Base-by-base conservation (phyloP, 2,329 filamentous ascomycete genomes). In the Talaromyces sp. region DNA sequence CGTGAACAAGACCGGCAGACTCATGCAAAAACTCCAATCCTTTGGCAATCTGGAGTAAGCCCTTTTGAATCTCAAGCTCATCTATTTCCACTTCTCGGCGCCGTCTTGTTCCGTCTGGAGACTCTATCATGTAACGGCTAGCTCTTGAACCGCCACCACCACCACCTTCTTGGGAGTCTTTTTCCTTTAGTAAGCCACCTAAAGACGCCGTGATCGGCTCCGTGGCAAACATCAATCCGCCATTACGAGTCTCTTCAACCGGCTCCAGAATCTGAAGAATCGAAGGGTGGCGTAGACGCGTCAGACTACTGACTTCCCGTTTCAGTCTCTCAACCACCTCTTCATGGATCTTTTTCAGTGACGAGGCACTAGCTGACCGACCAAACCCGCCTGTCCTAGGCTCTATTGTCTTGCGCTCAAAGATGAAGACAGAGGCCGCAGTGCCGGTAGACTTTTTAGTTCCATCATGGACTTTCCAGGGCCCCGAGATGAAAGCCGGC, bases 381-480 rank as follows among this genome's bases (percentile, higher is more conserved):
- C 85, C 84, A 54, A 92, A 79, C 7, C 87, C 85, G 57, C 82
- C 84, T 16, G 85, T 84, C 66, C 89, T 85, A 10, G 87, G 81
- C 65, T 97, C 93, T 63, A 99, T 82, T 0, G 87, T 87, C 79
- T 96, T 97, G 75, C 88, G 89, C 70, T 99, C 95, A 76, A 98
- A 97, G 69, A 98, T 88, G 73, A 98, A 99, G 70, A 98, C 88
- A 16, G 93, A 97, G 63, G 90, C 95, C 8, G 89, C 78, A 76
- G 95, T 96, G 70, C 91, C 92, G 0, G 93, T 97, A 35, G 90
- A 92, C 80, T 97, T 98, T 81, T 96, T 96, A 83, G 96, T 98
- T 66, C 91, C 93, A 81, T 97, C 93, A 84, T 94, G 94, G 73
- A 99, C 95, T 82, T 93, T 96, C 95, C 95, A 99, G 65, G 93